Evolutionary conservation across 139 green algal genomes (phyloP), one percentile per base, ranked within the genome.

Genomic region (Yamagishiella unicocca): DNA sequence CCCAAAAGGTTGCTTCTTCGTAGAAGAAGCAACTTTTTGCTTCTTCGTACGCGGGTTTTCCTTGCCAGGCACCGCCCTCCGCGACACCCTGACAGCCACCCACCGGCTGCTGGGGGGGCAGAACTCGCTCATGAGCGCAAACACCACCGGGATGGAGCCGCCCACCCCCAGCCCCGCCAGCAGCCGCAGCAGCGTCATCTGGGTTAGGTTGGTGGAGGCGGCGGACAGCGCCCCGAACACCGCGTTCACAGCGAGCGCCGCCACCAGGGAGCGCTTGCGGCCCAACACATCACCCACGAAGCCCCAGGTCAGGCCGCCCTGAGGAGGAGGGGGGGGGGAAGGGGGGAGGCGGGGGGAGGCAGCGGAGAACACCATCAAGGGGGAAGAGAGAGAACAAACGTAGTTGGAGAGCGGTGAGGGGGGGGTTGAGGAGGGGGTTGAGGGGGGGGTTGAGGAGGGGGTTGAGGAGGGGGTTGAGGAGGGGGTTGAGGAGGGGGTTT

Each of bases 111-210:
- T 64, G 24, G 88, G 81, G 46, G 75, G 62, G 82, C 88, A 91
- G 64, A 94, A 85, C 68, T 94, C 91, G 46, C 79, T 79, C 66
- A 94, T 82, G 53, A 80, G 83, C 0, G 89, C 74, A 38, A 94
- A 94, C 37, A 91, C 91, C 37, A 92, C 84, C 0, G 91, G 91
- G 83, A 94, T 87, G 45, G 83, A 89, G 54, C 91, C 91, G 37
- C 91, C 91, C 37, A 94, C 91, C 2, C 89, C 91, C 24, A 94
- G 29, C 1, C 88, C 88, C 19, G 81, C 88, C 33, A 89, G 0
- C 78, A 93, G 66, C 31, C 62, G 42, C 27, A 84, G 76, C 38
- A 89, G 31, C 38, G 90, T 81, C 2, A 94, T 84, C 53, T 62
- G 4, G 2, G 24, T 33, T 24, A 90, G 67, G 40, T 31, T 85